Conservation (phyloP, 352 stramenopile species). For the Globisporangium nodosum region DNA sequence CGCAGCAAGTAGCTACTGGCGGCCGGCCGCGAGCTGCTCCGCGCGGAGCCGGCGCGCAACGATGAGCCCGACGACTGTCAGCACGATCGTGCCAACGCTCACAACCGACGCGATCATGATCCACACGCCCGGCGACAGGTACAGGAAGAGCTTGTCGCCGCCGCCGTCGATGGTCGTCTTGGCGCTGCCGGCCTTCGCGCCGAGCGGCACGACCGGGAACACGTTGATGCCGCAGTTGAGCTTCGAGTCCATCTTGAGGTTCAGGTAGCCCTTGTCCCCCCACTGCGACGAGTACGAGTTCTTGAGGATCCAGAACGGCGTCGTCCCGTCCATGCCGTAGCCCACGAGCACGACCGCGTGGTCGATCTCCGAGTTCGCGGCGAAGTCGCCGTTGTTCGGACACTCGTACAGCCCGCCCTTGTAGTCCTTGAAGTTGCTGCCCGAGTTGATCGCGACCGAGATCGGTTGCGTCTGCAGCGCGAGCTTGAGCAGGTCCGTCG, state of each 20-base stretch:
- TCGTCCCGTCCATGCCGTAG: slow-evolving; percentile 39
- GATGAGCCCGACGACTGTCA: slow-evolving; percentile 27
- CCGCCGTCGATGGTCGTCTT: slow-evolving; percentile 49
- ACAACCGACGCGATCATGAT: slow-evolving; percentile 22
- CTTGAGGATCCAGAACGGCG: slow-evolving; percentile 77
- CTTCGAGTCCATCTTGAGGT: slow-evolving; percentile 59
- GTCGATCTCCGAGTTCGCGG: slow-evolving; percentile 51
- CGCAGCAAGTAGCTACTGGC: not conserved
- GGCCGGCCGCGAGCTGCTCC: slow-evolving; percentile 1
- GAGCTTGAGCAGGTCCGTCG: slow-evolving; percentile 55
- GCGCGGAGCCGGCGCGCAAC: slow-evolving; percentile 15
- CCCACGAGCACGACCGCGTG: slow-evolving; percentile 73
- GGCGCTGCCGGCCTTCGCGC: slow-evolving; percentile 35
- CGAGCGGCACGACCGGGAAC: slow-evolving; percentile 61
- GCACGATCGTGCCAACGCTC: slow-evolving; percentile 10
- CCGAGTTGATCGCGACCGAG: slow-evolving; percentile 75
- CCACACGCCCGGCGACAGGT: slow-evolving; percentile 26
- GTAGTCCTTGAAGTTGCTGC: slow-evolving; percentile 74
- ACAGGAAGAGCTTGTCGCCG: slow-evolving; percentile 30
- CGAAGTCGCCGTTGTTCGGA: slow-evolving; percentile 65
- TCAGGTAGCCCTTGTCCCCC: slow-evolving; percentile 65
- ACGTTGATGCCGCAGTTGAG: slow-evolving; percentile 78
- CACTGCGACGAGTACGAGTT: slow-evolving; percentile 76
- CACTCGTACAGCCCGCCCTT: slow-evolving; percentile 71
- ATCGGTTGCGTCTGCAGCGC: slow-evolving; percentile 68